Evolutionary conservation across 352 stramenopile species (phyloP).

Genomic region (Thalassiosira exigua): DNA sequence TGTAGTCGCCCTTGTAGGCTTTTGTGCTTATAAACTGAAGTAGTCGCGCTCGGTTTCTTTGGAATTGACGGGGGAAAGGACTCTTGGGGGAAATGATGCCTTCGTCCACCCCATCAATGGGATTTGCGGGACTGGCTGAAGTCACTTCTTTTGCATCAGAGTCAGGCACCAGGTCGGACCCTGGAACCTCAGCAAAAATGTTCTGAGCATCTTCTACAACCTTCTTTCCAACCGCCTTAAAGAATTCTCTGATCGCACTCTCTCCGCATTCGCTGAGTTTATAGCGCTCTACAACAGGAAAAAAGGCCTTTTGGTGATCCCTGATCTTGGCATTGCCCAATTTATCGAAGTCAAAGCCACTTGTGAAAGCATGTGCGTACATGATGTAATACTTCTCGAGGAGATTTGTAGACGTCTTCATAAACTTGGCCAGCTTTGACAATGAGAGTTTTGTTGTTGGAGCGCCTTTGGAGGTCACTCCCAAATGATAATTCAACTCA

Average conservation of each 20-base stretch:
- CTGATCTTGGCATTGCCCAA: slow-evolving; percentile 40
- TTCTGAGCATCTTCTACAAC: slow-evolving; percentile 24
- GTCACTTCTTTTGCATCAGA: neutral
- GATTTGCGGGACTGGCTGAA: neutral
- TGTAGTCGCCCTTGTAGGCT: neutral
- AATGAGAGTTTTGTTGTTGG: slow-evolving; percentile 30
- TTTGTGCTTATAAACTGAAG: slow-evolving; percentile 17
- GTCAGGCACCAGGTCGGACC: neutral
- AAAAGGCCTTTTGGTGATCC: slow-evolving; percentile 44
- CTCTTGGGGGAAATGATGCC: slow-evolving; percentile 7
- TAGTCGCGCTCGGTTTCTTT: slow-evolving; percentile 42
- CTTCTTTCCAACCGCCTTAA: slow-evolving; percentile 32
- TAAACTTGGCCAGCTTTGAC: slow-evolving; percentile 37
- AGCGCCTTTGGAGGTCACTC: neutral
- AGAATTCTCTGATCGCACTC: slow-evolving; percentile 38
- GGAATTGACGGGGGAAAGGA: slow-evolving; percentile 39
- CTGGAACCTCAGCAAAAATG: neutral
- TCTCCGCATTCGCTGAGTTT: slow-evolving; percentile 27
- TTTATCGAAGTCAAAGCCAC: slow-evolving; percentile 44
- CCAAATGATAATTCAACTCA: slow-evolving; percentile 31
- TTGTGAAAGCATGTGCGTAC: slow-evolving; percentile 38
- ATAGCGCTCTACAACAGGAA: slow-evolving; percentile 22
- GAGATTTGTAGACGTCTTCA: slow-evolving; percentile 28
- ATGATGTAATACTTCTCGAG: slow-evolving; percentile 48
- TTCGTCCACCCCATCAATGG: neutral